Conservation (phyloP, 331 rosid genomes). For the Dryas integrifolia region DNA sequence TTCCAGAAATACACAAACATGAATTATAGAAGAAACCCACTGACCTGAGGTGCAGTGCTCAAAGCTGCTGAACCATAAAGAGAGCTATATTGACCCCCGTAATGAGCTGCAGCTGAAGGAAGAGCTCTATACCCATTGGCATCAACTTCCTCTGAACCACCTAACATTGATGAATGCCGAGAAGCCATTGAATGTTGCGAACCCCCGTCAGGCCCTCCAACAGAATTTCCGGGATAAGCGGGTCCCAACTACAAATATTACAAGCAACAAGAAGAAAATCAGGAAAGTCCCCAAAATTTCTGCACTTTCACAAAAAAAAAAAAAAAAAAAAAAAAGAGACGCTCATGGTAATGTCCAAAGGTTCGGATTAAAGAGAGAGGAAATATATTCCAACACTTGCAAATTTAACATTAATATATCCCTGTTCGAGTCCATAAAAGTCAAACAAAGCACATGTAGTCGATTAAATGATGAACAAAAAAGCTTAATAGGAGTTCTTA, state of each 20-base stretch:
- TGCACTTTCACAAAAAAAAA: not conserved
- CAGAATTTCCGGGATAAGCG: conserved; percentile 69
- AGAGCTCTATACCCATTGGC: conserved; percentile 65
- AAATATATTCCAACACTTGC: not conserved
- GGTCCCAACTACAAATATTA: conserved; percentile 54
- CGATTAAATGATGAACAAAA: too few species aligned
- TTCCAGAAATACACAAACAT: not conserved
- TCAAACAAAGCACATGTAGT: too few species aligned
- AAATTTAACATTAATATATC: too few species aligned
- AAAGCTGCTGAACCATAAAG: conserved; percentile 74
- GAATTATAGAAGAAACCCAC: conserved; percentile 6
- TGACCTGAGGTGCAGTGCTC: conserved; percentile 73
- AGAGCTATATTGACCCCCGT: conserved; percentile 91
- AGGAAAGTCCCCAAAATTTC: not conserved
- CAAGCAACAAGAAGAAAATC: conserved; percentile 2
- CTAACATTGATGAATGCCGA: conserved; percentile 76
- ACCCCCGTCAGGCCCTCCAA: conserved; percentile 70
- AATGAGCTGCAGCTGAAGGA: conserved; percentile 61
- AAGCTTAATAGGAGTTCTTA: too few species aligned
- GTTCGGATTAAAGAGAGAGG: not conserved
- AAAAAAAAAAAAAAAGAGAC: not conserved
- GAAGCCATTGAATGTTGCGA: conserved; percentile 64
- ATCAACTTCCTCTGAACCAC: conserved; percentile 70
- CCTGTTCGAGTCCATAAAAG: too few species aligned
- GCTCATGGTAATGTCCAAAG: not conserved